Base-by-base conservation (phyloP, 768 basidiomycete genomes). In the Agaricus sinodeliciosus region DNA sequence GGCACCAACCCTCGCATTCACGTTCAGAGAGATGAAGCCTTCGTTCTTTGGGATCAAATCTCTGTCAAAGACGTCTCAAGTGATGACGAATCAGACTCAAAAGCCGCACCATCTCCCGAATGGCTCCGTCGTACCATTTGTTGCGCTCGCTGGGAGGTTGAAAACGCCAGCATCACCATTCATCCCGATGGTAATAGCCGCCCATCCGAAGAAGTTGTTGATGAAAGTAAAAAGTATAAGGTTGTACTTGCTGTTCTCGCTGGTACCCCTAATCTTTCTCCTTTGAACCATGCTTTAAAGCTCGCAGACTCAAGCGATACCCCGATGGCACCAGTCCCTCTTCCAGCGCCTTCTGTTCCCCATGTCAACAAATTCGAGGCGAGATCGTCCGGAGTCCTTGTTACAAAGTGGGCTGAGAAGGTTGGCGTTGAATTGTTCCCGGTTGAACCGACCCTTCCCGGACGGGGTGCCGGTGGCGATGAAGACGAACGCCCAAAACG, bases 91-190 rank as follows among this genome's bases (percentile, higher is more conserved):
- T 58, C 64, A 11, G 47, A 60, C 34, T 54, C 61, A 1, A 63
- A 62, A 42, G 48, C 48, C 57, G 64, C 55, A 28, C 63, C 71
- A 4, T 83, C 84, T 8, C 90, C 90, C 11, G 90, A 92, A 62
- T 92, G 90, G 90, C 78, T 91, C 26, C 81, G 90, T 57, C 78
- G 89, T 53, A 87, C 86, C 31, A 84, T 92, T 53, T 92, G 86
- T 62, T 90, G 90, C 62, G 86, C 85, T 2, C 78, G 77, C 15
- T 92, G 85, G 85, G 87, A 89, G 62, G 64, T 76, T 39, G 76
- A 85, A 43, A 72, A 84, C 51, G 76, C 77, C n/a, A 54, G 64
- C 31, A 61, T 27, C 16, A 54, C 52, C n/a, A 37, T 54, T 2
- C 45, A 41, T n/a, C 42, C 45, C 8, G 39, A 41, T 35, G 52